A percentile compares a stretch with the other conserved stretches of the same genome.
Conservation (phyloP, 2,329 filamentous ascomycete species). For the Alternaria brassicae region DNA sequence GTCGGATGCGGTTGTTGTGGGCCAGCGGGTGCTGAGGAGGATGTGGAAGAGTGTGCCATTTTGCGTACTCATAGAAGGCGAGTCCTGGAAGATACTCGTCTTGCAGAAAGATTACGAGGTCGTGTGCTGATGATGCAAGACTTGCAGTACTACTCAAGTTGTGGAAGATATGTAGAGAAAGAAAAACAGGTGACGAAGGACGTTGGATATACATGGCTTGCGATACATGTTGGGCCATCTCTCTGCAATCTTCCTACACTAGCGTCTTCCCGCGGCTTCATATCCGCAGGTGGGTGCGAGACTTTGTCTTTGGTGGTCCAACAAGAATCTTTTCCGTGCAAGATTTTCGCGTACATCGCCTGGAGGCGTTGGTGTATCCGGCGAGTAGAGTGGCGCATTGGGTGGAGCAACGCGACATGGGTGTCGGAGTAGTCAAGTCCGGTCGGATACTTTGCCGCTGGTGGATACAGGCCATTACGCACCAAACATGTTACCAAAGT, state of each 20-base stretch:
- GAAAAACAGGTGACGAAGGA: conserved; percentile 10
- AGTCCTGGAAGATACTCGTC: neutral
- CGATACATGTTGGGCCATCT: conserved; percentile 22
- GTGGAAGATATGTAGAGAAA: neutral
- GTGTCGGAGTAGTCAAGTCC: conserved; percentile 19
- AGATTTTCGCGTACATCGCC: conserved; percentile 23
- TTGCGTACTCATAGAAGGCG: conserved; percentile 35
- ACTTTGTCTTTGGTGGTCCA: conserved; percentile 20
- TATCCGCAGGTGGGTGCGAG: conserved; percentile 20
- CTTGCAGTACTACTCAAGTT: neutral
- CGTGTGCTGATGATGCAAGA: neutral
- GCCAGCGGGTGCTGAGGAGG: conserved; percentile 28
- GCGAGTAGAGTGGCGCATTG: conserved; percentile 28
- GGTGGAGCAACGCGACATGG: conserved; percentile 6
- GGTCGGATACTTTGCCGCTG: conserved; percentile 3
- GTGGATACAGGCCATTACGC: neutral
- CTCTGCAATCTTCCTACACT: conserved; percentile 8
- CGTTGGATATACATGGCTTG: conserved; percentile 15
- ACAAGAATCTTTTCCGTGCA: conserved; percentile 41
- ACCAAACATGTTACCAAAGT: no score
- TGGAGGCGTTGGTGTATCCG: conserved; percentile 29
- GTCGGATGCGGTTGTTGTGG: conserved; percentile 3
- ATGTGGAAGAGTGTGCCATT: conserved; percentile 38
- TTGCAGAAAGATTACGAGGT: neutral
- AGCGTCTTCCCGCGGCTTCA: conserved; percentile 15